Conservation (phyloP, 371 early-diverging fungal species). For the Mucor indicus region DNA sequence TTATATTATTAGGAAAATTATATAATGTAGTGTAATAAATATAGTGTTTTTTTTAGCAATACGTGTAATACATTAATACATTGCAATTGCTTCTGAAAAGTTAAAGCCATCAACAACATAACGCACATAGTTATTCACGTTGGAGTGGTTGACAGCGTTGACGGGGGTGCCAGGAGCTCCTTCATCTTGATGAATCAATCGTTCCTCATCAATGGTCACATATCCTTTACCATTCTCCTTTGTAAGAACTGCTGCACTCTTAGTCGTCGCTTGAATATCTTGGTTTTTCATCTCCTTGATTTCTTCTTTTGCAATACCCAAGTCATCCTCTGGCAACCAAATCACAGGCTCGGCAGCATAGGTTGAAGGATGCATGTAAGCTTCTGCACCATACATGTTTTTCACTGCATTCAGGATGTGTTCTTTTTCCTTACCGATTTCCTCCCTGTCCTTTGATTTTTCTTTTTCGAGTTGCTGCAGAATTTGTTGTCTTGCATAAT, state of each 20-base stretch:
- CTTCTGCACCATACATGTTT: constrained; percentile 14
- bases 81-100: constrained; percentile 16
- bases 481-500: constrained; percentile 7
- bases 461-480: constrained; percentile 4
- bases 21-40: not conserved
- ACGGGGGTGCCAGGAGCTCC: constrained; percentile 18
- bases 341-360: constrained; percentile 16
- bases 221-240: constrained; percentile 23
- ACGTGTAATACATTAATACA: constrained; percentile 5
- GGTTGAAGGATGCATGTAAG: constrained; percentile 32
- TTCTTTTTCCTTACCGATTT: not conserved
- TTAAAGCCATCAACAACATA: constrained; percentile 21
- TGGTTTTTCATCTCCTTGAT: constrained; percentile 10
- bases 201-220: constrained; percentile 25
- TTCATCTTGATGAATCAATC: constrained; percentile 8
- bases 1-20: no score
- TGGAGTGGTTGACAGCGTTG: constrained; percentile 2
- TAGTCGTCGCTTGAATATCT: constrained; percentile 14
- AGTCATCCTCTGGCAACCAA: constrained; percentile 35
- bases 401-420: constrained; percentile 8
- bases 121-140: constrained; percentile 22
- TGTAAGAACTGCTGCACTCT: constrained; percentile 16
- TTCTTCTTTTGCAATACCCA: constrained; percentile 22
- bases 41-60: no score
- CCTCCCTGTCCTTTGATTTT: not conserved